Conservation (phyloP, 2,329 filamentous ascomycete species). For the Fusarium staphyleae region DNA sequence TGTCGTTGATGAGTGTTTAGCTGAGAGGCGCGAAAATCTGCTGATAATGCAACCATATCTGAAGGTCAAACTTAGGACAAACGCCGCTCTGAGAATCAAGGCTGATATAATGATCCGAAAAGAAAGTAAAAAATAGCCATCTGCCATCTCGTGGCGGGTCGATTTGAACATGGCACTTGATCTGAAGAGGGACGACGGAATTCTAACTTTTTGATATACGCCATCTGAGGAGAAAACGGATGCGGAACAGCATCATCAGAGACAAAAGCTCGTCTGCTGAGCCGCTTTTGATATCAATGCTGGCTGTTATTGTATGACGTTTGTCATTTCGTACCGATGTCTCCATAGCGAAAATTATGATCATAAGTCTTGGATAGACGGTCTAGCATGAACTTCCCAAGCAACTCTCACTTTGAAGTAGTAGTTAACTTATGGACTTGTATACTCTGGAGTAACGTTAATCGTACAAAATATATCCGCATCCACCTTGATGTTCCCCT, state of each 20-base stretch:
- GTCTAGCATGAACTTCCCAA: neutral
- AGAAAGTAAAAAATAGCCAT: neutral
- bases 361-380: neutral
- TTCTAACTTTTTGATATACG: neutral
- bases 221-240: neutral
- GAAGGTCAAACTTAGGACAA: too few species aligned
- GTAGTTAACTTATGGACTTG: too few species aligned
- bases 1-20: neutral
- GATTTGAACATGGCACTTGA: neutral
- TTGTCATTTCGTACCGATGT: constrained; percentile 1
- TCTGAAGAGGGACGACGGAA: constrained; percentile 4
- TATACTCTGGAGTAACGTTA: too few species aligned
- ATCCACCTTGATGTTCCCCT: constrained; percentile 14
- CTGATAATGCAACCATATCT: too few species aligned
- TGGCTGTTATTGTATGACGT: neutral
- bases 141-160: neutral
- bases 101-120: too few species aligned
- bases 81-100: too few species aligned
- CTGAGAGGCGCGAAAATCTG: too few species aligned
- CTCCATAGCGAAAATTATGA: neutral
- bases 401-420: too few species aligned
- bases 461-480: too few species aligned
- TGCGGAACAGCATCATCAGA: neutral
- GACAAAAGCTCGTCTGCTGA: constrained; percentile 4
- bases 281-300: neutral